Percentiles rank a stretch among this genome's conserved stretches.
Conservation (phyloP, 1,284 basidiomycete genomes). For the Leucoagaricus sp. region DNA sequence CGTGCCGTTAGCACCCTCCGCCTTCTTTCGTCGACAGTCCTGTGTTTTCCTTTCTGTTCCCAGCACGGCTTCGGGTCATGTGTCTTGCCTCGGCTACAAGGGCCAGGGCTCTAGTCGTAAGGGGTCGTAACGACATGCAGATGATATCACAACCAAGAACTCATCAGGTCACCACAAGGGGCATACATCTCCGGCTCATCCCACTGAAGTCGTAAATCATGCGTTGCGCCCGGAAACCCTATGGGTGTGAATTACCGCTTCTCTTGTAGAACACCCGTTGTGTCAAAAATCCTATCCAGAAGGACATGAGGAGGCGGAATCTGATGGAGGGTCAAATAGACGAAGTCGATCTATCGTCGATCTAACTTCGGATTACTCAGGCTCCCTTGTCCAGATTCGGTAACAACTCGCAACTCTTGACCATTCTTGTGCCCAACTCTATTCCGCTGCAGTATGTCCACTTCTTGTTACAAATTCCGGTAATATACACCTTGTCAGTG, state of each 20-base stretch:
- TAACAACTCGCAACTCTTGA: neutral
- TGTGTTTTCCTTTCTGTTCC: conserved; percentile 20
- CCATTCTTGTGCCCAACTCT: conserved; percentile 8
- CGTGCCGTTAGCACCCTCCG: neutral
- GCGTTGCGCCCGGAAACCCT: conserved; percentile 27
- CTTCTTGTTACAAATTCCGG: no score
- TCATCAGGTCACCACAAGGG: conserved; percentile 20
- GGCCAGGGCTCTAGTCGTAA: conserved; percentile 15
- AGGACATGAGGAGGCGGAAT: conserved; percentile 3
- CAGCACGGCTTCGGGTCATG: conserved; percentile 3
- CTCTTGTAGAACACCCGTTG: conserved; percentile 4
- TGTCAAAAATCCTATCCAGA: conserved; percentile 3
- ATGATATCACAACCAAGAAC: conserved; percentile 19
- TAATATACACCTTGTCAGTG: no score
- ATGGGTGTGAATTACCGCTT: conserved; percentile 8
- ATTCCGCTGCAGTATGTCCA: neutral
- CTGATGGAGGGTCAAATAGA: neutral
- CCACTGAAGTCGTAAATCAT: conserved; percentile 22
- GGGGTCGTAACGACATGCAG: conserved; percentile 20
- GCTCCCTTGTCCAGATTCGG: conserved; percentile 9
- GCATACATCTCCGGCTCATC: conserved; percentile 20
- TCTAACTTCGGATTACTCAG: conserved; percentile 5
- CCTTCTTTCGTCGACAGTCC: conserved; percentile 17
- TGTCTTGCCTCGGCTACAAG: no score
- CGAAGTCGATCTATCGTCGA: conserved; percentile 7